Percentiles rank a stretch among this genome's conserved stretches.
Evolutionary conservation across 2,329 filamentous ascomycete species (phyloP).

Genomic region (Epichloe brachyelytri): DNA sequence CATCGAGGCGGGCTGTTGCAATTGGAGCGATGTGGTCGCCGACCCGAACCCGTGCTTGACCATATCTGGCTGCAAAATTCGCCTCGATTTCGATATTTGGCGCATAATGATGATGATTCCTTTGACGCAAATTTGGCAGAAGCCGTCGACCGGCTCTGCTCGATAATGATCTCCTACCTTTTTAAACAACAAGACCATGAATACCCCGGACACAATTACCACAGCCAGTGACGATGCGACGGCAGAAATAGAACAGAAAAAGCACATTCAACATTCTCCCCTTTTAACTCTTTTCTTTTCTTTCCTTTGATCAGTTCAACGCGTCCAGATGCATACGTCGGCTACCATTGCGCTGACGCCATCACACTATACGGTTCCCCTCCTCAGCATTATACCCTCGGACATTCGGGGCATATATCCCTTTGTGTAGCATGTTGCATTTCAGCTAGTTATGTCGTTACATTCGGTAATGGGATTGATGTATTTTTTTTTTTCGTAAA

Average conservation of each 20-base stretch:
- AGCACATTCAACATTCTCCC: neutral
- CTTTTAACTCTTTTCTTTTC: neutral
- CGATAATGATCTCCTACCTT: slow-evolving; percentile 12
- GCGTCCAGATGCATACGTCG: neutral
- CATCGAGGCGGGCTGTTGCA: slow-evolving; percentile 54
- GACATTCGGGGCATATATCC: neutral
- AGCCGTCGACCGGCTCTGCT: slow-evolving; percentile 5
- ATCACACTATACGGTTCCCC: neutral
- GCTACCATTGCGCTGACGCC: neutral
- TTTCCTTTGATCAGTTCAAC: neutral
- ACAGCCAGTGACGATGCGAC: neutral
- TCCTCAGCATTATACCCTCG: neutral
- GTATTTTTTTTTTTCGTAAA: neutral
- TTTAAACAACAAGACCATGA: slow-evolving; percentile 3
- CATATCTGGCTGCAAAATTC: slow-evolving; percentile 8
- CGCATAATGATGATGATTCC: slow-evolving; percentile 3
- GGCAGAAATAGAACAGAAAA: neutral
- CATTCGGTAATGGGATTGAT: neutral
- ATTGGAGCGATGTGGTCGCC: slow-evolving; percentile 34
- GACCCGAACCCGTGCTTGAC: slow-evolving; percentile 14
- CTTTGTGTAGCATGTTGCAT: neutral
- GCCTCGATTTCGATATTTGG: neutral
- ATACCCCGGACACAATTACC: neutral
- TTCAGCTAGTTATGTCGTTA: neutral
- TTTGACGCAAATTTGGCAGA: slow-evolving; percentile 2